These are phyloP conservation scores for Boletus edulis DNA, from an alignment of 768 basidiomycete species.

Conservation along the genomic window DNA sequence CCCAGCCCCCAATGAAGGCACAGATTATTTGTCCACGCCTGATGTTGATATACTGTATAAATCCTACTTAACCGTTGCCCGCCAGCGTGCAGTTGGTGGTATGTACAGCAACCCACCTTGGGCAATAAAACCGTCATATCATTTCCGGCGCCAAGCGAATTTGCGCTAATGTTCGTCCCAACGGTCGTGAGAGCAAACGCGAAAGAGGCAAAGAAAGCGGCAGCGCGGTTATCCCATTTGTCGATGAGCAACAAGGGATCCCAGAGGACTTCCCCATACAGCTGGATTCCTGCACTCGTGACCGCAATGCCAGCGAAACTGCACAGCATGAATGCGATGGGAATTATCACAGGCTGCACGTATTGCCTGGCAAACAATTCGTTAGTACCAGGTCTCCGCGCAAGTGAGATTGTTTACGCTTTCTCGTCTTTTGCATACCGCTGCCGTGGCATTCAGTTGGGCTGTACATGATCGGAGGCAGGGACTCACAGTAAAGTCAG, in stretches of 20 bases:
- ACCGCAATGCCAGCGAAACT: constrained; percentile 82
- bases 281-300: constrained; percentile 66
- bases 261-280: constrained; percentile 46
- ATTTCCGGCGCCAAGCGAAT: constrained; percentile 71
- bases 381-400: constrained; percentile 1
- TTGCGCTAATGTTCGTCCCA: constrained; percentile 54
- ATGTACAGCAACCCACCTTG: constrained; percentile 43
- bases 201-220: constrained; percentile 80
- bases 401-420: constrained; percentile 16
- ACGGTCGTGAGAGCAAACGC: constrained; percentile 48
- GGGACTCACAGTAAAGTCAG: constrained; percentile 67
- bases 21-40: constrained; percentile 77
- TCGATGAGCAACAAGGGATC: constrained; percentile 76
- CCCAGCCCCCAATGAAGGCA: constrained; percentile 82
- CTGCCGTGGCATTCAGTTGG: constrained; percentile 27
- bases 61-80: background rate
- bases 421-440: constrained; percentile 68
- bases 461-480: background rate
- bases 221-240: constrained; percentile 81
- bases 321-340: constrained; percentile 69
- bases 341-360: constrained; percentile 73
- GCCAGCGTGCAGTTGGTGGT: background rate
- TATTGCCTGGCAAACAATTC: constrained; percentile 49
- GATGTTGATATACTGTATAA: constrained; percentile 56
- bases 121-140: constrained; percentile 78